Evolutionary conservation across 192 early-diverging fungal genomes (phyloP).

Genomic region (Coemansia sp.): DNA sequence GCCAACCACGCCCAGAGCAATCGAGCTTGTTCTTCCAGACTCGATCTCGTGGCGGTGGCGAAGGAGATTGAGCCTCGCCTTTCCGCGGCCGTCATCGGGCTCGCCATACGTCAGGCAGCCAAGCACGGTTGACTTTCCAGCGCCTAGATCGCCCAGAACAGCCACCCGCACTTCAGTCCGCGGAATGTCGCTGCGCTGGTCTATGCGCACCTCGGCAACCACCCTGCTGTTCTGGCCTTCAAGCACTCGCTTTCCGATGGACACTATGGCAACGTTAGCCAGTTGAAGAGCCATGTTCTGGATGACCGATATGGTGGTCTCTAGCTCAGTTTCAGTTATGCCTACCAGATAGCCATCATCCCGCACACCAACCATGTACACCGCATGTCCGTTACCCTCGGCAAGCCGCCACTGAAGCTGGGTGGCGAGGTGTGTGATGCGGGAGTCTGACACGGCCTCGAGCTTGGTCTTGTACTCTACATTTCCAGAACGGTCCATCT

Average conservation of each 20-base stretch:
- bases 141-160: conserved; percentile 78
- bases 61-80: conserved; percentile 78
- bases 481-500: conserved; percentile 83
- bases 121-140: conserved; percentile 85
- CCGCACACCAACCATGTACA: conserved; percentile 88
- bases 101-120: conserved; percentile 81
- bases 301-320: conserved; percentile 26
- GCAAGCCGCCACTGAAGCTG: conserved; percentile 92
- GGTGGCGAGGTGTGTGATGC: conserved; percentile 84
- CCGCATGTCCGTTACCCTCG: conserved; percentile 83
- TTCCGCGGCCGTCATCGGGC: conserved; percentile 83
- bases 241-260: conserved; percentile 35
- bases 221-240: conserved; percentile 24
- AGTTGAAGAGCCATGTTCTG: conserved; percentile 40
- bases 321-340: conserved; percentile 52
- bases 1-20: conserved; percentile 84
- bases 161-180: conserved; percentile 82
- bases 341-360: conserved; percentile 84
- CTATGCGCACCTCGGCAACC: conserved; percentile 78
- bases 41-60: conserved; percentile 92
- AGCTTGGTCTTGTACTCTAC: conserved; percentile 82
- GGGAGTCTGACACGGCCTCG: conserved; percentile 17
- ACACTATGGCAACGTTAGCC: conserved; percentile 35
- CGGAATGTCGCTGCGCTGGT: conserved; percentile 63
- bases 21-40: conserved; percentile 87